Evolutionary conservation across 176 grass and related monocot species (phyloP), one percentile per base, ranked within the genome.

Genomic region (Typha latifolia): DNA sequence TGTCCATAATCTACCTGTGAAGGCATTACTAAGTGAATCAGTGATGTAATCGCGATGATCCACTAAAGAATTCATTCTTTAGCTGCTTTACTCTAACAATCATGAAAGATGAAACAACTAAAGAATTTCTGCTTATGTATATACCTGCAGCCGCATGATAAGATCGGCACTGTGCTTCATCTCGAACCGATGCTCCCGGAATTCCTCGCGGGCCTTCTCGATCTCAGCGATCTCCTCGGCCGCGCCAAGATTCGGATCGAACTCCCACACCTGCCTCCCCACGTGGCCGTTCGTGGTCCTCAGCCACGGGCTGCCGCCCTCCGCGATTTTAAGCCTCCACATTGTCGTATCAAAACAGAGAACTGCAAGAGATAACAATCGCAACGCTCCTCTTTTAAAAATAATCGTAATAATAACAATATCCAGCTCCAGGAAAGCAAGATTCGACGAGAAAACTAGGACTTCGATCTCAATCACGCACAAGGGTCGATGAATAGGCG

Each of bases 121-220:
- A 18, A 57, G 2, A 2, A 7, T 20, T 8, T 57, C 8, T 18
- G 19, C 43, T 47, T 50, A 49, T 0, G 65, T 50, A 14, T 23
- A 69, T 50, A 90, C 89, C 85, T 92, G 84, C 69, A 79, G 22
- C n/a, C 79, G 82, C 82, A 85, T 79, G 63, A 85, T 82, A 63
- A 90, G 86, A 49, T 90, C 86, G 3, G 72, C 32, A 2, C 81
- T 50, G 70, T 87, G 81, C 68, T 55, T 87, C 61, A 69, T 84
- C 63, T 82, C 7, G 49, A 84, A 87, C 0, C 84, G 80, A 18
- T 32, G 69, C 3, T 71, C 14, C 0, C 74, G 75, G 68, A 91
- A 91, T 9, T 20, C 74, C 21, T 64, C 78, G 4, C 88, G 84
- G 8, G 62, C 59, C 29, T 22, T 73, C 29, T 91, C 80, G 0